phyloP scores from a whole-genome alignment of 768 basidiomycete genomes.

The Sarcomyxa edulis region DNA sequence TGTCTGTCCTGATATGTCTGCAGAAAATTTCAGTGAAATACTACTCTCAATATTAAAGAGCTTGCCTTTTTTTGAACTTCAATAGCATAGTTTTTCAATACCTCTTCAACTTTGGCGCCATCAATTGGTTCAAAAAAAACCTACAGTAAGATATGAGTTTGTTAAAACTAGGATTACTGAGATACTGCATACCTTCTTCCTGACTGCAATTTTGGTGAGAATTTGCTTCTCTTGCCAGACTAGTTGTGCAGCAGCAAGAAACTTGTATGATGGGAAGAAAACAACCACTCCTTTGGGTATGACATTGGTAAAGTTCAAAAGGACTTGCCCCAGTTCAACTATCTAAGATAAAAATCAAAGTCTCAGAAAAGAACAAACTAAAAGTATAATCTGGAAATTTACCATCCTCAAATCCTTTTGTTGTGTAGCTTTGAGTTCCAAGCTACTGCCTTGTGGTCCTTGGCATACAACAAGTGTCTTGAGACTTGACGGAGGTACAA shows the following conservation, averaged over 20 bases:
- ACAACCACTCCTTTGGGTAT: constrained; percentile 88
- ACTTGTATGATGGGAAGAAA: constrained; percentile 90
- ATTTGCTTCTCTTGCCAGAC: constrained; percentile 63
- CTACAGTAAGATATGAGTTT: constrained; percentile 29
- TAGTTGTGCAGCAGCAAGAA: constrained; percentile 61
- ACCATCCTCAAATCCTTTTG: constrained; percentile 65
- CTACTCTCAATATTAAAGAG: neutral
- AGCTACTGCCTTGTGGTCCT: constrained; percentile 66
- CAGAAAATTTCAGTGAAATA: neutral
- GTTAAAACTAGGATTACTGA: neutral
- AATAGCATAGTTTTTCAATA: constrained; percentile 66
- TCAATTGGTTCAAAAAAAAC: constrained; percentile 88
- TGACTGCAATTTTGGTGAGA: constrained; percentile 53
- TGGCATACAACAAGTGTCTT: constrained; percentile 67
- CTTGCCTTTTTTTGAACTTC: constrained; percentile 27
- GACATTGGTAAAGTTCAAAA: constrained; percentile 74
- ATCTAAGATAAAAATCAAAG: too few relatives aligned
- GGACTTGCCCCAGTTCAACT: constrained; percentile 74
- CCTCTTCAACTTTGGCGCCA: constrained; percentile 62
- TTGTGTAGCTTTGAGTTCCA: constrained; percentile 80
- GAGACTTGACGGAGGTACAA: constrained; percentile 79
- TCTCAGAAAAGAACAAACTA: neutral
- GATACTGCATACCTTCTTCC: constrained; percentile 63
- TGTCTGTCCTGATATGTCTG: constrained; percentile 17
- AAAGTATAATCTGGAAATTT: too few relatives aligned